phyloP scores from a whole-genome alignment of 2,329 filamentous ascomycete species.

The Plectosphaerella sp. region DNA sequence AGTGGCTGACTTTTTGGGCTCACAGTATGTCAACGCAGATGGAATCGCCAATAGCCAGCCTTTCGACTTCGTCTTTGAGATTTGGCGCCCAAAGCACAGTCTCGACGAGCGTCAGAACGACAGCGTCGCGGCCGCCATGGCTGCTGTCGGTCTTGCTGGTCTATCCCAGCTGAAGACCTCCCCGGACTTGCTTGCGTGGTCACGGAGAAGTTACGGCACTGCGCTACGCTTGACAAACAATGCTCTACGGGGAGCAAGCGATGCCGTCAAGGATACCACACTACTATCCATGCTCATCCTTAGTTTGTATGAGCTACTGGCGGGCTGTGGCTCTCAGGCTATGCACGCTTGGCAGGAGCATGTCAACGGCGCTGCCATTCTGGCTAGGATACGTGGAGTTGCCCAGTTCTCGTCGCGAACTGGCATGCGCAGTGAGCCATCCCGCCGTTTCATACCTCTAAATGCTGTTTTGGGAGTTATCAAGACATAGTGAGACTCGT shows the following conservation, averaged over 20 bases:
- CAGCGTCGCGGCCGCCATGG: constrained; percentile 46
- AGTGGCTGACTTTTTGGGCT: constrained; percentile 9
- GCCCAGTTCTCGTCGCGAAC: constrained; percentile 39
- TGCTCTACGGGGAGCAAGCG: constrained; percentile 39
- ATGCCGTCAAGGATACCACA: constrained; percentile 43
- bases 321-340: constrained; percentile 39
- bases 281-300: constrained; percentile 50
- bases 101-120: constrained; percentile 30
- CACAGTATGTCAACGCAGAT: constrained; percentile 43
- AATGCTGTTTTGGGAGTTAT: too few relatives aligned
- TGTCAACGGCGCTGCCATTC: constrained; percentile 45
- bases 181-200: constrained; percentile 37
- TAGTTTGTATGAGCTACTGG: constrained; percentile 50
- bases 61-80: constrained; percentile 48
- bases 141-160: constrained; percentile 49
- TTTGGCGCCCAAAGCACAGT: constrained; percentile 41
- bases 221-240: constrained; percentile 46
- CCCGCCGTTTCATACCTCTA: too few relatives aligned
- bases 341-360: constrained; percentile 49
- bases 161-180: constrained; percentile 41
- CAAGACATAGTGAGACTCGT: too few relatives aligned
- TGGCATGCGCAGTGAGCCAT: constrained; percentile 26
- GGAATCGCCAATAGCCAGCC: constrained; percentile 41
- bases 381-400: constrained; percentile 44
- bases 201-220: constrained; percentile 45